Base-by-base conservation (phyloP, 805 yeast species). In the Lachancea cidri region DNA sequence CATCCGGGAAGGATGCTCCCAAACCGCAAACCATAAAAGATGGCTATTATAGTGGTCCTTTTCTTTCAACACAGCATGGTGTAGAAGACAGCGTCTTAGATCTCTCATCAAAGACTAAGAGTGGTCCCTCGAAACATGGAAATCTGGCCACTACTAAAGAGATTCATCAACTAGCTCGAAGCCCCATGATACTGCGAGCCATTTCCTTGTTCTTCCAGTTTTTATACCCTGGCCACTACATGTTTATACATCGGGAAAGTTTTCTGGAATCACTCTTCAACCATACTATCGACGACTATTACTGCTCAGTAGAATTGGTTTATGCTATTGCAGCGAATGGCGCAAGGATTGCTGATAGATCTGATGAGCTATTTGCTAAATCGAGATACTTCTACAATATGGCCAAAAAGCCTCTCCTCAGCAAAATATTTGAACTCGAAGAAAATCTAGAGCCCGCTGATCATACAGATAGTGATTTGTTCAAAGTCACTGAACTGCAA, bases 171-270 rank as follows among this genome's bases (percentile, higher is more conserved):
- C 35, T 56, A 29, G 49, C 61, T 13, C 36, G 53, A 17, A 46
- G 52, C 18, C 56, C 60, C 13, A 24, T 52, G n/a, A 49, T 57
- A 9, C 36, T 57, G 9, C 44, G 48, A 17, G 55, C 60, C 4
- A 41, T 58, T 14, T 57, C 62, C 1, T 36, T 50, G 11, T 47
- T 77, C 55, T 77, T 77, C 56, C 71, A 70, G 20, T 76, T 81
- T 79, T 72, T 73, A 49, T 77, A 77, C 44, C 82, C 83, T 4
- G 81, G 76, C 52, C 72, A 75, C 47, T 74, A 74, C 50, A 71
- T 72, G 69, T 77, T 76, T 50, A 70, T 78, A 17, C 77, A 73
- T 53, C 58, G 83, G 41, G 83, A 78, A 49, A 75, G 79, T 0
- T 77, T 78, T 50, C 55, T 78, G 32, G 65, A 67, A 35, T 82